A percentile compares a stretch with the other conserved stretches of the same genome.
phyloP scores from a whole-genome alignment of 2,329 filamentous ascomycete species.

The Fusarium fujikuroi region DNA sequence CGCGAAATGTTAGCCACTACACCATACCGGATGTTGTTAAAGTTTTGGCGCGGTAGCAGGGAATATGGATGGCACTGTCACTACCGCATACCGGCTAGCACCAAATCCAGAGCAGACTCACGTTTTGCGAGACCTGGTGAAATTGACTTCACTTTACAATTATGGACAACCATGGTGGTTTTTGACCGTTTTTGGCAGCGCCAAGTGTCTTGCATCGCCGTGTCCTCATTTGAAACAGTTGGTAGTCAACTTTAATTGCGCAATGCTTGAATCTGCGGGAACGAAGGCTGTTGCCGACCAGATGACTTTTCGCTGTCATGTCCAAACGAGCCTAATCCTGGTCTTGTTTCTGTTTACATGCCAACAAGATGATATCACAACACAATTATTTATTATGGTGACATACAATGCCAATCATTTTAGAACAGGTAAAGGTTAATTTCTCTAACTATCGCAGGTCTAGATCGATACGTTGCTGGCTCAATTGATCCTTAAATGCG shows the following conservation, averaged over 20 bases:
- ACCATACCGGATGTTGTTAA: conserved; percentile 44
- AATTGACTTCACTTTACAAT: fast-evolving
- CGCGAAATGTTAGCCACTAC: conserved; percentile 50
- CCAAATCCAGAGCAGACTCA: fast-evolving
- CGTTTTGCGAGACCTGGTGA: fast-evolving
- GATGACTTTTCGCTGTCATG: not conserved
- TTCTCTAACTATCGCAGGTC: fast-evolving
- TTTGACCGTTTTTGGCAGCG: not conserved
- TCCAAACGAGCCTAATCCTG: no score
- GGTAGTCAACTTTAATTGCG: fast-evolving
- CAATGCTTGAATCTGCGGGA: fast-evolving
- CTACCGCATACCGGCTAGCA: fast-evolving
- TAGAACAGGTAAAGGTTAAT: fast-evolving
- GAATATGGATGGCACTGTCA: fast-evolving
- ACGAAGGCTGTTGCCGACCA: not conserved
- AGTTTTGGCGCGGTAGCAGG: fast-evolving
- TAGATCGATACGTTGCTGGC: fast-evolving
- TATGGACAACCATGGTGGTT: fast-evolving
- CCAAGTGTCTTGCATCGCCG: fast-evolving
- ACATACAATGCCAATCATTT: fast-evolving
- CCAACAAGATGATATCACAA: not conserved
- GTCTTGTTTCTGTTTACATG: not conserved
- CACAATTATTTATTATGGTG: not conserved
- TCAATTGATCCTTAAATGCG: not conserved
- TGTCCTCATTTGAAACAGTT: not conserved